These are phyloP conservation scores for Allium fistulosum DNA, from an alignment of 106 monocot genomes.

Conservation along the genomic window DNA sequence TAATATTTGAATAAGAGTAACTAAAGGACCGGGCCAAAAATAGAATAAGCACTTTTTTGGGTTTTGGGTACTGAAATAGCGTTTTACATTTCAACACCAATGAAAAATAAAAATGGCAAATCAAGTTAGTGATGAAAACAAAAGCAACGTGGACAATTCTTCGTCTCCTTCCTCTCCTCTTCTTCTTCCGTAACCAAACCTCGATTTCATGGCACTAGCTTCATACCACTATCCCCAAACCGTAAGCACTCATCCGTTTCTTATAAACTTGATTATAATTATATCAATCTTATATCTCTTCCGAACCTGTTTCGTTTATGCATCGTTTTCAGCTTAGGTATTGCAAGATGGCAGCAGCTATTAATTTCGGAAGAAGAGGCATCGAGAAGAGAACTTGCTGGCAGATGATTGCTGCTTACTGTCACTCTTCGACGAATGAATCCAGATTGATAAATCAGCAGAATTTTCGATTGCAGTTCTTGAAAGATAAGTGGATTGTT, in stretches of 20 bases:
- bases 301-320: neutral
- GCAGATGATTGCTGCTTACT: constrained; percentile 16
- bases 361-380: neutral
- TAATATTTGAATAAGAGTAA: no score
- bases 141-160: neutral
- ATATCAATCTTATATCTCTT: neutral
- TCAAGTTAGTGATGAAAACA: neutral
- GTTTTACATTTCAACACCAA: no score
- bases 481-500: constrained; percentile 64
- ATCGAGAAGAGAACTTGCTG: neutral
- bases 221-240: neutral
- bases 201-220: constrained; percentile 5
- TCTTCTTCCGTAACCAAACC: neutral
- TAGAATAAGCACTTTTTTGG: no score
- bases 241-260: neutral
- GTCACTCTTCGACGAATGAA: constrained; percentile 16
- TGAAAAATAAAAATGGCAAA: neutral
- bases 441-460: neutral
- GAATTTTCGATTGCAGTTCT: constrained; percentile 17
- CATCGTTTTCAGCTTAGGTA: neutral
- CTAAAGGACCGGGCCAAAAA: no score
- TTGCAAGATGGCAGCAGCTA: neutral
- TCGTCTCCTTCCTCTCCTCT: neutral
- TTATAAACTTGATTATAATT: neutral
- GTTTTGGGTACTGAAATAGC: no score